Evolutionary conservation across 2,329 filamentous ascomycete genomes (phyloP).

Genomic region (Pezicula carpinea): DNA sequence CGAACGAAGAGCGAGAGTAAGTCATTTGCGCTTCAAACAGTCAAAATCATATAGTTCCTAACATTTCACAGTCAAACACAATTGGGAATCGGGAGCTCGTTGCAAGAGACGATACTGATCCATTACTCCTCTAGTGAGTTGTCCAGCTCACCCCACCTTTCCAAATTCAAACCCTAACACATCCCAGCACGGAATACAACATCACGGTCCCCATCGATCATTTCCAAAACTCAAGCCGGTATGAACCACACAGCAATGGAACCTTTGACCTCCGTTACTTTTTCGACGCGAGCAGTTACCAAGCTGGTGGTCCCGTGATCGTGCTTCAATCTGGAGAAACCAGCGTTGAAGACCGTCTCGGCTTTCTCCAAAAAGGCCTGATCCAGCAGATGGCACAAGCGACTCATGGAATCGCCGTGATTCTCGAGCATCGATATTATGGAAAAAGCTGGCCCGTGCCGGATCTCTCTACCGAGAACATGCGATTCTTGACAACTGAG

Average conservation of each 20-base stretch:
- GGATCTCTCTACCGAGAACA: conserved; percentile 62
- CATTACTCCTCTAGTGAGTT: not conserved
- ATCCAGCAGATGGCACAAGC: conserved; percentile 65
- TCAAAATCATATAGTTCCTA: too few relatives aligned
- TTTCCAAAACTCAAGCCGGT: conserved; percentile 74
- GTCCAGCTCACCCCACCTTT: conserved; percentile 11
- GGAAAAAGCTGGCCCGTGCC: conserved; percentile 66
- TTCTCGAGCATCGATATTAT: conserved; percentile 87
- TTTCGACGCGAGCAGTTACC: conserved; percentile 75
- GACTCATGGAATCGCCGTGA: conserved; percentile 69
- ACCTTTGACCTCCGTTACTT: conserved; percentile 73
- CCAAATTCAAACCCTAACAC: conserved; percentile 11
- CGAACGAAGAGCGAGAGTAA: conserved; percentile 16
- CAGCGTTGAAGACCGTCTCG: conserved; percentile 54
- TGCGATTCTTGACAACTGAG: conserved; percentile 79
- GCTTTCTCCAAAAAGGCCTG: conserved; percentile 74
- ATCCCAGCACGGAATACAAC: conserved; percentile 29
- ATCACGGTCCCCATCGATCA: conserved; percentile 57
- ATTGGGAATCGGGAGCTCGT: not conserved
- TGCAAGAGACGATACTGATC: conserved; percentile 13
- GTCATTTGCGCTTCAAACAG: not conserved
- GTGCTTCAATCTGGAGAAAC: conserved; percentile 72
- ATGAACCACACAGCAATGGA: conserved; percentile 69
- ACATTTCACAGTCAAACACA: not conserved
- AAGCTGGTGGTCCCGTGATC: conserved; percentile 74